These are phyloP conservation scores for Phytomonas sp. DNA, from an alignment of 208 protist species.

Conservation along the genomic window DNA sequence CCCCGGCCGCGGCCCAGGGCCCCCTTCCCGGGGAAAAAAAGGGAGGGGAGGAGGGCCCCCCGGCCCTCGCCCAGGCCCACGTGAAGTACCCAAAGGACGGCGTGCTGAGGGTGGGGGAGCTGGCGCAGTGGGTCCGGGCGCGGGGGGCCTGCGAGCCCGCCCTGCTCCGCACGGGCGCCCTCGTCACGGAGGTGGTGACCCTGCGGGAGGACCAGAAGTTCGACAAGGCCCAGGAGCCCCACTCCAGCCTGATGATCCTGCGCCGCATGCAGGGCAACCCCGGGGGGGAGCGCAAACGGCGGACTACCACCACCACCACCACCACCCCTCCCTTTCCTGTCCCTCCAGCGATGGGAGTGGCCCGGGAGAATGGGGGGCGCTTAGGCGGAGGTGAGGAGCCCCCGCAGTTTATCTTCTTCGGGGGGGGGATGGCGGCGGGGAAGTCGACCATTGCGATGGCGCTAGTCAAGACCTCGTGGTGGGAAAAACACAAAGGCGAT, in stretches of 20 bases:
- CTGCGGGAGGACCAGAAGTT: conserved; percentile 51
- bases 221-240: conserved; percentile 32
- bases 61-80: too few species aligned
- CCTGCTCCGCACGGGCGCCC: conserved; percentile 23
- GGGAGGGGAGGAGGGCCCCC: too few species aligned
- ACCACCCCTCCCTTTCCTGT: neutral
- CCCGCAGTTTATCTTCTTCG: conserved; percentile 82
- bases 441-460: conserved; percentile 76
- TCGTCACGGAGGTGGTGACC: conserved; percentile 37
- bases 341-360: neutral
- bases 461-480: conserved; percentile 65
- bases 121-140: conserved; percentile 55
- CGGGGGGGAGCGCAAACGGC: neutral
- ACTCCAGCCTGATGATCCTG: conserved; percentile 57
- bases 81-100: conserved; percentile 31
- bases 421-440: conserved; percentile 84
- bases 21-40: too few species aligned
- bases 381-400: conserved; percentile 16
- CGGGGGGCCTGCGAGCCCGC: conserved; percentile 27
- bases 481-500: conserved; percentile 58
- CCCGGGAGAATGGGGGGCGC: neutral
- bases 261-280: conserved; percentile 38
- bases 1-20: too few species aligned
- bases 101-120: conserved; percentile 24
- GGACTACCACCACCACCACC: neutral